Evolutionary conservation across 768 basidiomycete species (phyloP).

Genomic region (Calocybe indica): DNA sequence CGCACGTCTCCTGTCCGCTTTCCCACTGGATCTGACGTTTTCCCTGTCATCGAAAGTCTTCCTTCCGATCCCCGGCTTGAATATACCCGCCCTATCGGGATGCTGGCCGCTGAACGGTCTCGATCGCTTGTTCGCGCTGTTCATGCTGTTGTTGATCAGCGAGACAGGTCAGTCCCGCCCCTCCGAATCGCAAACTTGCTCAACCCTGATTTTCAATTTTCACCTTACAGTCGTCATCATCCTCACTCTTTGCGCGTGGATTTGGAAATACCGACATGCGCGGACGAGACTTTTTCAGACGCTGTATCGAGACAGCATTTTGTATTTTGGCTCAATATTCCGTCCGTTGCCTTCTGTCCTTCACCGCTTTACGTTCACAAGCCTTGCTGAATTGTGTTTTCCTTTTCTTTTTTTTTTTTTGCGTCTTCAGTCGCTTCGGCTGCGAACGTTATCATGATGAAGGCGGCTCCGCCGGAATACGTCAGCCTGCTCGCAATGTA

Average conservation of each 20-base stretch:
- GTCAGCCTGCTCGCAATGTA: slow-evolving; percentile 4
- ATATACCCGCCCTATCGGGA: no score
- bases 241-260: not conserved
- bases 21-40: no score
- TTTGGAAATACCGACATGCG: not conserved
- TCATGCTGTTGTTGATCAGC: slow-evolving; percentile 4
- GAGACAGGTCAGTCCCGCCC: slow-evolving; percentile 2
- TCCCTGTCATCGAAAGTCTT: no score
- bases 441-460: slow-evolving; percentile 1
- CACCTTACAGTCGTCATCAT: not conserved
- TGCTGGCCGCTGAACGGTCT: slow-evolving; percentile 1
- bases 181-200: no score
- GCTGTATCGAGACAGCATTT: slow-evolving; percentile 3
- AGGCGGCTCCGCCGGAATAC: slow-evolving; percentile 2
- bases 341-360: not conserved
- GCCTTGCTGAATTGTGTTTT: no score
- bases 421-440: slow-evolving; percentile 2
- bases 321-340: not conserved
- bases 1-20: no score
- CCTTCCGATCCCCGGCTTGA: no score
- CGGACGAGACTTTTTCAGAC: not conserved
- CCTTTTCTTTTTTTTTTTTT: not conserved
- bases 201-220: not conserved
- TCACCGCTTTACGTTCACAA: no score
- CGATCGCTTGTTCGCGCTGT: slow-evolving; percentile 5